phyloP scores from a whole-genome alignment of 106 monocot species.

The Platanthera guangdongensis region DNA sequence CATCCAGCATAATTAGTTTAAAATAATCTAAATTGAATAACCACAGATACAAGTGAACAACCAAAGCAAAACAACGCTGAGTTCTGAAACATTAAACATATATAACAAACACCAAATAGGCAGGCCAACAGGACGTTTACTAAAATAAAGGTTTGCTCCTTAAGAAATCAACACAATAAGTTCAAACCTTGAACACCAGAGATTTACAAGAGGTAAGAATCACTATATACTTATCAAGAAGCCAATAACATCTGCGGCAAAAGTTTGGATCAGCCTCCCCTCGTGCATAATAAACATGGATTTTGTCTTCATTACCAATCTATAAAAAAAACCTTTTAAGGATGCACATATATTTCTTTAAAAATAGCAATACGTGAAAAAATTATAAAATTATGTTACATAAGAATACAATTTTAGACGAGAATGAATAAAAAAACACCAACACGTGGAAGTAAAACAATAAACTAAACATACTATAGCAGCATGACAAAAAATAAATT shows the following conservation, averaged over 20 bases:
- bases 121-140: too few relatives aligned
- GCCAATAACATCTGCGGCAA: slow-evolving; percentile 90
- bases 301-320: slow-evolving; percentile 87
- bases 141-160: neutral
- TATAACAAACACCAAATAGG: too few relatives aligned
- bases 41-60: too few relatives aligned
- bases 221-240: slow-evolving; percentile 71
- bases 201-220: neutral
- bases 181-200: neutral
- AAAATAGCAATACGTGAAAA: neutral
- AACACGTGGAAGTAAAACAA: neutral
- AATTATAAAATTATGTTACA: neutral
- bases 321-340: slow-evolving; percentile 3
- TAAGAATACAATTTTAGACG: neutral
- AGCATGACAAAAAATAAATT: neutral
- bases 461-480: neutral
- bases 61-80: too few relatives aligned
- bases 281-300: slow-evolving; percentile 99
- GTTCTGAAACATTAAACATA: too few relatives aligned
- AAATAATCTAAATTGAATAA: too few relatives aligned
- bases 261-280: slow-evolving; percentile 82
- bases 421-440: neutral
- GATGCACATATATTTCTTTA: neutral
- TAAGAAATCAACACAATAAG: neutral
- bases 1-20: too few relatives aligned